Evolutionary conservation across 495 filamentous ascomycete genomes (phyloP).

Genomic region (Lindgomyces ingoldianus): DNA sequence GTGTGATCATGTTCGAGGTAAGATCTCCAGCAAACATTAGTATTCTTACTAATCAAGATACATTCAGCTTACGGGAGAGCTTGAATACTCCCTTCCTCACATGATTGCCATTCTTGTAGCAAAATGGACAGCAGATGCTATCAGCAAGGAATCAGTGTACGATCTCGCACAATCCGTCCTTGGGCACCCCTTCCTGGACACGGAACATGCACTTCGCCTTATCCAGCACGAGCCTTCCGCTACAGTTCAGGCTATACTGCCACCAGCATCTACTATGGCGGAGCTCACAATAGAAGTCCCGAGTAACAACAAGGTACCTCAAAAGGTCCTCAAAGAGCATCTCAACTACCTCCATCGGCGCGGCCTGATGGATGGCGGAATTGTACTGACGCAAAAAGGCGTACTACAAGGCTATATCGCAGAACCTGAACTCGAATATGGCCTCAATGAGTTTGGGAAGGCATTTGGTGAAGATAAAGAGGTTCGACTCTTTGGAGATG

Average conservation of each 20-base stretch:
- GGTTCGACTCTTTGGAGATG: conserved; percentile 48
- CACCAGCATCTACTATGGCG: conserved; percentile 53
- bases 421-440: conserved; percentile 55
- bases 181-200: conserved; percentile 57
- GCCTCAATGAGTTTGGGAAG: conserved; percentile 39
- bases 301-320: conserved; percentile 46
- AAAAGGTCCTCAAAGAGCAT: conserved; percentile 46
- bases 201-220: conserved; percentile 50
- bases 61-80: conserved; percentile 38
- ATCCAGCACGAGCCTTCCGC: conserved; percentile 42
- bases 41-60: background rate
- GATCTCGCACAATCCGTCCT: conserved; percentile 57
- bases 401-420: conserved; percentile 54
- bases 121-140: conserved; percentile 57
- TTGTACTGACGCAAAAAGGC: conserved; percentile 54
- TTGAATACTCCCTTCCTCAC: conserved; percentile 53
- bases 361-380: conserved; percentile 55
- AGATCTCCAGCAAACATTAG: background rate
- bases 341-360: conserved; percentile 50
- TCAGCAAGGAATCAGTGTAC: conserved; percentile 54
- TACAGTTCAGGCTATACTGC: conserved; percentile 51
- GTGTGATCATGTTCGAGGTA: conserved; percentile 58
- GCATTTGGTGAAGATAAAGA: conserved; percentile 27
- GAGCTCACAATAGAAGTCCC: conserved; percentile 55
- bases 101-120: conserved; percentile 60